A percentile compares a stretch with the other conserved stretches of the same genome.
phyloP scores from a whole-genome alignment of 148 eudicot species.

The Amaranthus palmeri region DNA sequence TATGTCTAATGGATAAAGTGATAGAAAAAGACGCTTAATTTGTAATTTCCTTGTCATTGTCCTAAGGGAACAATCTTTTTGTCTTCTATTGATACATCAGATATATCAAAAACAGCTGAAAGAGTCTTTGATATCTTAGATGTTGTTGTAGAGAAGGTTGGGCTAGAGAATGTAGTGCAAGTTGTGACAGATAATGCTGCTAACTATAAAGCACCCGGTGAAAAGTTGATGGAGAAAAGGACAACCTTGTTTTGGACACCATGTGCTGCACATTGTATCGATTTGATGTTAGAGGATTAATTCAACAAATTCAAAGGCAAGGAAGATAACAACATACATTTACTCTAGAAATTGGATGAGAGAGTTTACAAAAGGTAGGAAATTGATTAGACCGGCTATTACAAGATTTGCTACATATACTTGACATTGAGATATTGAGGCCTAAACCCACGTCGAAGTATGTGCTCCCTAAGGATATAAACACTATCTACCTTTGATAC shows the following conservation, averaged over 20 bases:
- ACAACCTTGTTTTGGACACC: background rate
- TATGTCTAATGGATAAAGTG: background rate
- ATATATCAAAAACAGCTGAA: constrained; percentile 12
- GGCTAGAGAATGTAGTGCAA: constrained; percentile 4
- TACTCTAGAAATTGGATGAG: background rate
- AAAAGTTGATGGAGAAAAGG: constrained; percentile 13
- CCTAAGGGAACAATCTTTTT: constrained; percentile 10
- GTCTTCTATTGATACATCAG: constrained; percentile 16
- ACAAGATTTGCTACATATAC: background rate
- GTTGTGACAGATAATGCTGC: constrained; percentile 17
- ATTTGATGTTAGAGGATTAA: background rate
- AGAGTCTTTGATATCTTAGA: constrained; percentile 9
- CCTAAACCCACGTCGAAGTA: too few relatives aligned
- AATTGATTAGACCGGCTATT: background rate
- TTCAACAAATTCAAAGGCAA: background rate
- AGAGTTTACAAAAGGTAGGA: background rate
- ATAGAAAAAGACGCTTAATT: constrained; percentile 1
- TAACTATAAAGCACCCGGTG: constrained; percentile 15
- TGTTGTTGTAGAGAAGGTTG: constrained; percentile 15
- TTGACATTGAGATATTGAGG: too few relatives aligned
- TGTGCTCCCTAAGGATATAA: too few relatives aligned
- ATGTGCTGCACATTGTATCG: background rate
- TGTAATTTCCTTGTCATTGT: background rate
- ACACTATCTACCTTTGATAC: too few relatives aligned
- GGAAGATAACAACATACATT: constrained; percentile 3